Evolutionary conservation across 768 basidiomycete genomes (phyloP).

Genomic region (Trametes sanguinea): DNA sequence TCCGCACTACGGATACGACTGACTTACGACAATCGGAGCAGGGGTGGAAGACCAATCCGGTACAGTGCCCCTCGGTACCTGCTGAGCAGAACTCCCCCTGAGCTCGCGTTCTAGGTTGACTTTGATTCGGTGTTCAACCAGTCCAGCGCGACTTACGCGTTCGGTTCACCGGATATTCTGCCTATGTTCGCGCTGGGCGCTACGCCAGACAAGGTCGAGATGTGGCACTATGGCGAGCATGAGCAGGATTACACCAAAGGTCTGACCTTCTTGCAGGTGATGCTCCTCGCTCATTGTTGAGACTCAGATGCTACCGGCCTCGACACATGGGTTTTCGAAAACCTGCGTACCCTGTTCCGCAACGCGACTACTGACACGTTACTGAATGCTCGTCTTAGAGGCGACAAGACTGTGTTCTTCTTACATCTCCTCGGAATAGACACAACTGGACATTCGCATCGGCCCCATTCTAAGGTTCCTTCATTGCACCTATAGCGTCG

Average conservation of each 20-base stretch:
- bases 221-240: conserved; percentile 75
- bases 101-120: conserved; percentile 46
- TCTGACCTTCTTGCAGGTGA: conserved; percentile 18
- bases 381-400: conserved; percentile 53
- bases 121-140: conserved; percentile 91
- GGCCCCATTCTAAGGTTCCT: conserved; percentile 73
- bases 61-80: conserved; percentile 30
- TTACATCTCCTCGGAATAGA: conserved; percentile 83
- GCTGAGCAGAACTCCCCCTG: background rate
- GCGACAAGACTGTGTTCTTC: conserved; percentile 73
- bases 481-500: no score
- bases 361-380: conserved; percentile 59
- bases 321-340: conserved; percentile 79
- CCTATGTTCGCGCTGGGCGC: conserved; percentile 87
- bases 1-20: background rate
- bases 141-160: conserved; percentile 74
- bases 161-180: conserved; percentile 86
- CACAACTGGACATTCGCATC: conserved; percentile 84
- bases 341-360: conserved; percentile 58
- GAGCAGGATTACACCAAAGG: conserved; percentile 90
- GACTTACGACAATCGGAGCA: conserved; percentile 28
- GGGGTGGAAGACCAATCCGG: conserved; percentile 89
- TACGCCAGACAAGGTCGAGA: conserved; percentile 63
- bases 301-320: conserved; percentile 68
- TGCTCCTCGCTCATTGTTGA: background rate